Percentiles rank a stretch among this genome's conserved stretches.
Conservation (phyloP, 257 asterid species). For the Penstemon barbatus region DNA sequence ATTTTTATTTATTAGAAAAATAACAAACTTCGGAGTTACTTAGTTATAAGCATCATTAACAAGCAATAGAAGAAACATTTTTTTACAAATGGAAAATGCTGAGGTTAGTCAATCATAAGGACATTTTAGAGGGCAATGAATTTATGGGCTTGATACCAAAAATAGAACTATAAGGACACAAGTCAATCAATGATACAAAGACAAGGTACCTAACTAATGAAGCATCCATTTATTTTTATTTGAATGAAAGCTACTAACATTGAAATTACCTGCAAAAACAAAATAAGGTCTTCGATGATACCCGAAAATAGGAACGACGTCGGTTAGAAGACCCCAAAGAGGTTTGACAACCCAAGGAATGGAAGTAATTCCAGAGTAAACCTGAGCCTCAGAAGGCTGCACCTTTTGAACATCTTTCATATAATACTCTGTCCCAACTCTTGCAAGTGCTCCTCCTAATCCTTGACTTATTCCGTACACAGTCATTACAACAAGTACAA, state of each 20-base stretch:
- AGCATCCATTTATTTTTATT: too few relatives aligned
- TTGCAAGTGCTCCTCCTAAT: conserved; percentile 72
- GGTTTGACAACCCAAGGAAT: conserved; percentile 97
- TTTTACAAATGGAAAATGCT: conserved; percentile 1
- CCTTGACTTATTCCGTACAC: conserved; percentile 96
- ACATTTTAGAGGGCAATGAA: neutral
- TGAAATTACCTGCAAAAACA: conserved; percentile 71
- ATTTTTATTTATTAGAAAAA: conserved; percentile 3
- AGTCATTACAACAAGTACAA: conserved; percentile 74
- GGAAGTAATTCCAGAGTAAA: conserved; percentile 77
- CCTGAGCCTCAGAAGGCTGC: conserved; percentile 97
- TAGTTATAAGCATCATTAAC: neutral
- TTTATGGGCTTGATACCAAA: too few relatives aligned
- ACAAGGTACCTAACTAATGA: neutral
- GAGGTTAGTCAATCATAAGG: neutral
- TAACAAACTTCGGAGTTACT: neutral
- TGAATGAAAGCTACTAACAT: too few relatives aligned
- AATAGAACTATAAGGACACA: too few relatives aligned
- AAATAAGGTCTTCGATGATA: conserved; percentile 90
- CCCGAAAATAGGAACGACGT: conserved; percentile 82
- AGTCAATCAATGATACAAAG: neutral
- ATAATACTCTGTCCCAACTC: conserved; percentile 80
- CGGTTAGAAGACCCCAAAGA: conserved; percentile 92
- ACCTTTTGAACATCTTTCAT: conserved; percentile 97
- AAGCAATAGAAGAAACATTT: neutral